A percentile compares a stretch with the other conserved stretches of the same genome.
Evolutionary conservation across 192 early-diverging fungal species (phyloP).

Genomic region (Diversispora eburnea): DNA sequence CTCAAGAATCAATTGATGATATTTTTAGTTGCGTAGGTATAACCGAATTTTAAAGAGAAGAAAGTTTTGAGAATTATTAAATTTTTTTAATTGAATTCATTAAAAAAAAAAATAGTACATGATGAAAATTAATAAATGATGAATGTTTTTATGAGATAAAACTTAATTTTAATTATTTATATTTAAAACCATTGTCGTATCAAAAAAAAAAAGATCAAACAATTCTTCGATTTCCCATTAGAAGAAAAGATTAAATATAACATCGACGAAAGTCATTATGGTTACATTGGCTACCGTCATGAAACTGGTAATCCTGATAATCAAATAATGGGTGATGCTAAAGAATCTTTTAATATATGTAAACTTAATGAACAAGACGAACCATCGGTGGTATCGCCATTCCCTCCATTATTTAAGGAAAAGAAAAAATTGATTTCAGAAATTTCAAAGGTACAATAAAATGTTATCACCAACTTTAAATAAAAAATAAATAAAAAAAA

Average conservation of each 20-base stretch:
- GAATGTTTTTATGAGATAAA: too few relatives aligned
- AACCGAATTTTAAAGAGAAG: too few relatives aligned
- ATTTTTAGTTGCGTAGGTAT: slow-evolving; percentile 48
- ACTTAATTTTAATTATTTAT: not conserved
- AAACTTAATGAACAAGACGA: slow-evolving; percentile 43
- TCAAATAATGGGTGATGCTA: slow-evolving; percentile 52
- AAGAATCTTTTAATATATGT: slow-evolving; percentile 61
- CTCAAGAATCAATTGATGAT: slow-evolving; percentile 41
- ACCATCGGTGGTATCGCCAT: slow-evolving; percentile 29
- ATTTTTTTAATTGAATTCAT: too few relatives aligned
- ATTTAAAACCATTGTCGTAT: not conserved
- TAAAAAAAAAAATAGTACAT: too few relatives aligned
- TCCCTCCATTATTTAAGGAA: slow-evolving; percentile 33
- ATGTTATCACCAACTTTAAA: not conserved
- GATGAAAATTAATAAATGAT: too few relatives aligned
- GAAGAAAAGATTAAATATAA: slow-evolving; percentile 42
- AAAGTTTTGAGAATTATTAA: too few relatives aligned
- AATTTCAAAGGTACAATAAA: not conserved
- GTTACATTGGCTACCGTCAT: slow-evolving; percentile 49
- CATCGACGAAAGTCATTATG: slow-evolving; percentile 46
- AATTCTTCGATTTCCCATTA: slow-evolving; percentile 50
- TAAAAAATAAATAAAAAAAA: not conserved
- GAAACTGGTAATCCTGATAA: slow-evolving; percentile 54
- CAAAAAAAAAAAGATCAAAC: slow-evolving; percentile 34
- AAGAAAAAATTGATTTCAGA: slow-evolving; percentile 23